phyloP scores from a whole-genome alignment of 202 grass and related monocot species.

The Carex sylvatica region DNA sequence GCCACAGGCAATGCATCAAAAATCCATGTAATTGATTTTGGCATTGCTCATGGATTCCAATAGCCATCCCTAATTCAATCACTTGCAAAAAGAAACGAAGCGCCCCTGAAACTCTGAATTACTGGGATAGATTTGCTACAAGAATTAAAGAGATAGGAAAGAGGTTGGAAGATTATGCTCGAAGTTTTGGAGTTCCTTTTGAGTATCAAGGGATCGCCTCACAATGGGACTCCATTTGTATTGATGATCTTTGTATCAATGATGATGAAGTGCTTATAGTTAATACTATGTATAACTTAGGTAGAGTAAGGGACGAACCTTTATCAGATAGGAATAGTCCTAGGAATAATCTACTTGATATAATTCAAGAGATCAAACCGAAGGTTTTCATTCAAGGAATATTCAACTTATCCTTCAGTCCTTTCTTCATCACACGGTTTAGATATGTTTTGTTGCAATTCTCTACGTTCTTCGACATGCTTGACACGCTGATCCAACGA shows the following conservation, averaged over 20 bases:
- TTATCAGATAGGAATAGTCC: not conserved
- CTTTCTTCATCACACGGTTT: slow-evolving; percentile 55
- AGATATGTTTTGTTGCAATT: slow-evolving; percentile 35
- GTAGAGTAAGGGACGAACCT: too few relatives aligned
- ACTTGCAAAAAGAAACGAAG: not conserved
- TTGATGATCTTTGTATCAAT: slow-evolving; percentile 45
- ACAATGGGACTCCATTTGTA: slow-evolving; percentile 44
- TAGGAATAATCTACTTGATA: slow-evolving; percentile 32
- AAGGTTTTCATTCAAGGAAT: slow-evolving; percentile 44
- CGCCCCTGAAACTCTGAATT: not conserved
- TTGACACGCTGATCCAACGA: slow-evolving; percentile 34
- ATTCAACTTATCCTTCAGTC: slow-evolving; percentile 43
- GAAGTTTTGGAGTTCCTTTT: slow-evolving; percentile 54
- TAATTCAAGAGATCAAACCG: slow-evolving; percentile 39
- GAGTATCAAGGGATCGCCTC: slow-evolving; percentile 47
- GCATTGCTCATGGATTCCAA: slow-evolving; percentile 20
- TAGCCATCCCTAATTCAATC: not conserved
- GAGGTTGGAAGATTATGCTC: slow-evolving; percentile 53
- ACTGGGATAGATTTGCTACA: slow-evolving; percentile 48
- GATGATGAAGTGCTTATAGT: slow-evolving; percentile 54
- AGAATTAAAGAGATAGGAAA: slow-evolving; percentile 4
- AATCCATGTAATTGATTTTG: slow-evolving; percentile 33
- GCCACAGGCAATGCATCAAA: not conserved
- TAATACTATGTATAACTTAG: slow-evolving; percentile 29
- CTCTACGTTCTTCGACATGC: slow-evolving; percentile 43